Evolutionary conservation across 805 yeast genomes (phyloP), one percentile per base, ranked within the genome.

Genomic region (Cyberlindnera petersonii): DNA sequence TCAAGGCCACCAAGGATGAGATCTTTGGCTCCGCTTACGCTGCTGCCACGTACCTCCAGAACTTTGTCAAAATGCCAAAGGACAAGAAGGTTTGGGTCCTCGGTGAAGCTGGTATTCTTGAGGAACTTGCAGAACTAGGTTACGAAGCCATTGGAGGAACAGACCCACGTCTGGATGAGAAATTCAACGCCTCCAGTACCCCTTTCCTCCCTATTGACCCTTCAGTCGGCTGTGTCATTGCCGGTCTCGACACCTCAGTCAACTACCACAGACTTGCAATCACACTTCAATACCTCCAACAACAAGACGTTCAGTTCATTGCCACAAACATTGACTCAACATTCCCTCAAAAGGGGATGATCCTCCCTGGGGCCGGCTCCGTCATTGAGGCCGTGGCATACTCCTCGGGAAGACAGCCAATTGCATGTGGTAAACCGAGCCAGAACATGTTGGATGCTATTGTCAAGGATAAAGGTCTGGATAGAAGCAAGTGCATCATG

Each of bases 301-400:
- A 79, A 35, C 63, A 67, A 28, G 67, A 71, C 2, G 69, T 86
- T 4, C 74, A 80, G 23, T 93, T 87, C 61, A 69, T 93, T 47
- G 98, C 97, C 17, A 93, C 98, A 5, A 93, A 93, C 60, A 85
- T 86, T 30, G 98, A 93, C 61, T 83, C 96, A 1, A 93, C 98
- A 0, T 93, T 79, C 68, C 98, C 98, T 2, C 77, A 84, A 42
- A 81, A 85, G 61, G 96, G 95, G 1, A 69, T 76, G 51, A 74
- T 86, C 34, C 72, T 93, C 35, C 95, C 96, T 15, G 98, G 98
- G 22, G 98, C 98, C 1, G 98, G 98, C 1, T 81, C 96, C 2
- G 75, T 87, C 48, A 80, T 91, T 31, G 85, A 86, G 49, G 72
- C 88, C 0, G 79, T 86, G 14, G 76, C 86, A 2, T 77, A 65